phyloP scores from a whole-genome alignment of 768 basidiomycete species.

The Sarcodon aspratus region DNA sequence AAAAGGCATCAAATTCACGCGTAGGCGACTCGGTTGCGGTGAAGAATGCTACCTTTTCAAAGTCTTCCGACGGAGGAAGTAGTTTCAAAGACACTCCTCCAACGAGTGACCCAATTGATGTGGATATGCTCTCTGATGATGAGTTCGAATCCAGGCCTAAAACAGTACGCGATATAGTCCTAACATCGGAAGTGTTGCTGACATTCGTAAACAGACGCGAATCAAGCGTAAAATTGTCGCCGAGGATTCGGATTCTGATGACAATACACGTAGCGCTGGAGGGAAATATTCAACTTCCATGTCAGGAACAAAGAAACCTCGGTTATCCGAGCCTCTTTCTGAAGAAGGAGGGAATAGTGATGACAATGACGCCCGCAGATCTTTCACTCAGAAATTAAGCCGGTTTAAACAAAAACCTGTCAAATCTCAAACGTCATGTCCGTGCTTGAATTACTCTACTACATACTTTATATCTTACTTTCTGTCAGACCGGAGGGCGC shows the following conservation, averaged over 20 bases:
- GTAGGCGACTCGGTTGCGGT: conserved; percentile 24
- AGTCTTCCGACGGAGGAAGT: conserved; percentile 36
- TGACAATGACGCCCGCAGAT: conserved; percentile 22
- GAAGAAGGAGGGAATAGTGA: conserved; percentile 40
- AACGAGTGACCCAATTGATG: conserved; percentile 67
- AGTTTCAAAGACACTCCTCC: conserved; percentile 54
- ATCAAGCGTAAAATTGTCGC: conserved; percentile 61
- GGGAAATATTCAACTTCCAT: background rate
- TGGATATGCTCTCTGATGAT: conserved; percentile 54
- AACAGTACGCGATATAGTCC: conserved; percentile 1
- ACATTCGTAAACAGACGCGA: conserved; percentile 1
- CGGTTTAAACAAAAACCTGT: conserved; percentile 47
- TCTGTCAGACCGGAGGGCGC: background rate
- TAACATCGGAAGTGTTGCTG: conserved; percentile 2
- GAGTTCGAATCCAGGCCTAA: conserved; percentile 24
- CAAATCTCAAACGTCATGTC: conserved; percentile 38
- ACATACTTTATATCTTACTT: background rate
- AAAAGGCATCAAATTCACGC: background rate
- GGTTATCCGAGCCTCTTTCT: conserved; percentile 35
- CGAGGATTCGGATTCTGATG: conserved; percentile 66
- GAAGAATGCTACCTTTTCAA: conserved; percentile 21
- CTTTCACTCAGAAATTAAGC: conserved; percentile 49
- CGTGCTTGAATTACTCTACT: conserved; percentile 4
- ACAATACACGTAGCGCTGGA: background rate
- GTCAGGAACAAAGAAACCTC: conserved; percentile 45